phyloP scores from a whole-genome alignment of 768 basidiomycete genomes.

The Leucosporidium creatinivorum region DNA sequence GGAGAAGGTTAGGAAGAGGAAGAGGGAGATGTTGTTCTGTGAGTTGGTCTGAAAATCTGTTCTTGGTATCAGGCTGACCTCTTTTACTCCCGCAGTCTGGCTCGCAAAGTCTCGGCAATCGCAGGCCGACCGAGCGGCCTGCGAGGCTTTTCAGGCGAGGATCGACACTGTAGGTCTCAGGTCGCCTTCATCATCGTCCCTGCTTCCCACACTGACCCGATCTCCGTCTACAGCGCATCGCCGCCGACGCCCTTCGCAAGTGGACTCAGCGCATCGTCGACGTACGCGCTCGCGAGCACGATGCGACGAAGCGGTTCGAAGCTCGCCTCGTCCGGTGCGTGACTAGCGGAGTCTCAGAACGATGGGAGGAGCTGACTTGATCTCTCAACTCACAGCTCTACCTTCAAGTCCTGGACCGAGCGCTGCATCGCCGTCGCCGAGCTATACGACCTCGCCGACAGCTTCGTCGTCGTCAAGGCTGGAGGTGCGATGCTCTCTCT shows the following conservation, averaged over 20 bases:
- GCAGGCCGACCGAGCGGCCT: background rate
- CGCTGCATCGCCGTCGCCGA: too few relatives aligned
- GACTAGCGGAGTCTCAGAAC: too few relatives aligned
- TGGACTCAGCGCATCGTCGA: conserved; percentile 17
- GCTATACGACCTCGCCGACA: too few relatives aligned
- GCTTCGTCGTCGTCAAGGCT: too few relatives aligned
- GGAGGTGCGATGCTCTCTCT: too few relatives aligned
- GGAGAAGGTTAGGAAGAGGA: background rate
- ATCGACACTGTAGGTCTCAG: background rate
- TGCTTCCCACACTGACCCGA: too few relatives aligned
- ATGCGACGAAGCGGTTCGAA: too few relatives aligned
- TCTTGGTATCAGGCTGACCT: background rate
- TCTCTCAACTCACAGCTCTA: too few relatives aligned
- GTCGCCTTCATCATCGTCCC: too few relatives aligned
- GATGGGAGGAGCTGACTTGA: too few relatives aligned
- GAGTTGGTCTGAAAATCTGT: background rate
- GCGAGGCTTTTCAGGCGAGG: background rate
- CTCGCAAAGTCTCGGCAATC: background rate
- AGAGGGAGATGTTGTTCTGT: conserved; percentile 13
- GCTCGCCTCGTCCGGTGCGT: too few relatives aligned
- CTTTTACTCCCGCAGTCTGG: conserved; percentile 12
- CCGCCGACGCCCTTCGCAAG: background rate
- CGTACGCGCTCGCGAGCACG: background rate
- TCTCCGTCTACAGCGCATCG: conserved; percentile 5
- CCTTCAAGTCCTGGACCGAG: too few relatives aligned